phyloP scores from a whole-genome alignment of 805 yeast species.

The Candida corydali region DNA sequence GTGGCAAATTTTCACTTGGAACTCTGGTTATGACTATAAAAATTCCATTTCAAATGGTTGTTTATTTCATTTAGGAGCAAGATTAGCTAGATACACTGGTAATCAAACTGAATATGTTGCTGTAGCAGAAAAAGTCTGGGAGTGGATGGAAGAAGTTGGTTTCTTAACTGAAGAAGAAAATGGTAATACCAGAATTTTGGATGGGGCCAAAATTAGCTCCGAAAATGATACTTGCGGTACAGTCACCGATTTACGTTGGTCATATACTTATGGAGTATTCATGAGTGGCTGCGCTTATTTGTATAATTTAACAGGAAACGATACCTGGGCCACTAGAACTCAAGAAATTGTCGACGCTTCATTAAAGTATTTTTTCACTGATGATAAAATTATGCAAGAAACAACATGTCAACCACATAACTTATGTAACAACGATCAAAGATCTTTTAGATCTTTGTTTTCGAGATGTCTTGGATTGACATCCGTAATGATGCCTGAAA shows the following conservation, averaged over 20 bases:
- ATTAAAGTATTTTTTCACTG: conserved; percentile 35
- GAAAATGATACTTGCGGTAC: conserved; percentile 38
- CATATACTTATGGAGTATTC: conserved; percentile 66
- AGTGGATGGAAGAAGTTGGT: conserved; percentile 63
- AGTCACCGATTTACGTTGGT: conserved; percentile 54
- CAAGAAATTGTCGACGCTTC: conserved; percentile 35
- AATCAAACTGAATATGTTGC: conserved; percentile 60
- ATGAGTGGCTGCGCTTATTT: conserved; percentile 68
- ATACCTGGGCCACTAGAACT: conserved; percentile 39
- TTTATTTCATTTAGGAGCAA: conserved; percentile 79
- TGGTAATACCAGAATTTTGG: conserved; percentile 38
- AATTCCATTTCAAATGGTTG: conserved; percentile 91
- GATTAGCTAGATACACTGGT: conserved; percentile 78
- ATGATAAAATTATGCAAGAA: conserved; percentile 54
- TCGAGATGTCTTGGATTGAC: conserved; percentile 61
- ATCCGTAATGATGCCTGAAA: conserved; percentile 49
- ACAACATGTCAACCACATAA: conserved; percentile 50
- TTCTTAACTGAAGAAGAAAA: conserved; percentile 16
- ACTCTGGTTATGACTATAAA: conserved; percentile 89
- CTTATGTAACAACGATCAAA: conserved; percentile 69
- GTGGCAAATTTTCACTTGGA: conserved; percentile 97
- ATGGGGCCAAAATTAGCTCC: conserved; percentile 49
- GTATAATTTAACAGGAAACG: conserved; percentile 55
- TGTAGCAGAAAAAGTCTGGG: conserved; percentile 71
- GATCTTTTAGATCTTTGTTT: conserved; percentile 69